Base-by-base conservation (phyloP, 2,329 filamentous ascomycete genomes). In the Metarhizium brunneum region DNA sequence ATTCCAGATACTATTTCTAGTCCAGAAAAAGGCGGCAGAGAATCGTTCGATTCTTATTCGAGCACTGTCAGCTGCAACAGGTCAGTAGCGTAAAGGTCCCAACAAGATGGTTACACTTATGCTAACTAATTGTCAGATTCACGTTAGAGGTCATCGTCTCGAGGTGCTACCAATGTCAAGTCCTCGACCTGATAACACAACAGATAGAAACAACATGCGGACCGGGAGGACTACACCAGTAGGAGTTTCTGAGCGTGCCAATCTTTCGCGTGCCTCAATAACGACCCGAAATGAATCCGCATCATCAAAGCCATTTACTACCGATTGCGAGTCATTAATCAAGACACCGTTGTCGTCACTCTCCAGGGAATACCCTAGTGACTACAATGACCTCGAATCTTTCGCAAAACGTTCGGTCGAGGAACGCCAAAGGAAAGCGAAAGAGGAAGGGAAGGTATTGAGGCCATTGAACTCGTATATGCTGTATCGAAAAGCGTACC, bases 401-500 rank as follows among this genome's bases (percentile, higher is more conserved):
- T 58, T 52, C 36, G 57, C 55, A 14, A 40, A 52, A 5, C 54
- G 57, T 29, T 50, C 57, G 5, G 25, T 55, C 30, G 54, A 56
- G 30, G 52, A 54, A 50, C 55, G 57, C 16, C 49, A 40, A 50
- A 35, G 48, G n/a, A 58, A 54, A 54, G 40, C 52, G 2, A 18
- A 30, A 7, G 40, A 56, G 18, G 53, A 57, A 30, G 79, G 80
- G 2, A 79, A 78, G 59, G 73, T 92, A 40, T 79, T 79, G 3
- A 81, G 94, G 35, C 92, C 94, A 2, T 95, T 96, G 87, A 99
- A 99, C 70, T 92, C 90, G 1, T 99, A 97, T 75, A 96, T 99
- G 87, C 77, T 99, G 52, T 99, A 99, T 70, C 87, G 94, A 47
- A 96, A 94, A 61, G 90, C 90, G 6, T 96, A 90, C 67, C 89